Percentiles rank a stretch among this genome's conserved stretches.
Evolutionary conservation across 805 yeast genomes (phyloP).

Genomic region (Saitoella complicata): DNA sequence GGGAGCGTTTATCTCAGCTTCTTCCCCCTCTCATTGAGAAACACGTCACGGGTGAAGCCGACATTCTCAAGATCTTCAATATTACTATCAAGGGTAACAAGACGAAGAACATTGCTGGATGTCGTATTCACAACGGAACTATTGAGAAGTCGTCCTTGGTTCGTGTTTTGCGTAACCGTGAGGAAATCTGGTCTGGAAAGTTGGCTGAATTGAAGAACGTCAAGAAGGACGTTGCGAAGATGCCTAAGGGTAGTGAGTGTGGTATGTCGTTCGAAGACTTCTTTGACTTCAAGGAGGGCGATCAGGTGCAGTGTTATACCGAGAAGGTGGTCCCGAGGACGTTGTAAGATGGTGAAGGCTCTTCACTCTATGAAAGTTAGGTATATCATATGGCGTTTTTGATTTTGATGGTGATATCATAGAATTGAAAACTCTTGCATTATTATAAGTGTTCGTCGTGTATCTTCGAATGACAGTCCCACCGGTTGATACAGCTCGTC

Average conservation of each 20-base stretch:
- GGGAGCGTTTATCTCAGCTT: conserved; percentile 40
- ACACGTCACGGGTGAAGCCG: conserved; percentile 49
- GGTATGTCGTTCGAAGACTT: conserved; percentile 60
- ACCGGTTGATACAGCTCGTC: no score
- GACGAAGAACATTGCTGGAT: conserved; percentile 64
- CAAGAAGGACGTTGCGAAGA: conserved; percentile 63
- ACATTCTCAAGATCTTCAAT: conserved; percentile 53
- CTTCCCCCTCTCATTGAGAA: conserved; percentile 53
- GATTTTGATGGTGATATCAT: no score
- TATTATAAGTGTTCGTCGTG: no score
- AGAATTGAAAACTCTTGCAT: no score
- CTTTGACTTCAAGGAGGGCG: conserved; percentile 59
- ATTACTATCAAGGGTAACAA: conserved; percentile 40
- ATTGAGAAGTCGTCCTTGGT: conserved; percentile 43
- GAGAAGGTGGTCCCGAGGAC: conserved; percentile 42
- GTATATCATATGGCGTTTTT: no score
- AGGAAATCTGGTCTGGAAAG: conserved; percentile 37
- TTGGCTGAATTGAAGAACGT: conserved; percentile 63
- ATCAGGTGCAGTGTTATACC: conserved; percentile 56
- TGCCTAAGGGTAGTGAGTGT: conserved; percentile 77
- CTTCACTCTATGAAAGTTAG: no score
- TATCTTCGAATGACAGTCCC: no score
- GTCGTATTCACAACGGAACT: conserved; percentile 56
- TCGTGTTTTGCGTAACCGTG: conserved; percentile 38
- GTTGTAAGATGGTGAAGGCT: conserved; percentile 24